Percentiles rank a stretch among this genome's conserved stretches.
These are phyloP conservation scores for Clathrus columnatus DNA, from an alignment of 768 basidiomycete genomes.

Conservation along the genomic window DNA sequence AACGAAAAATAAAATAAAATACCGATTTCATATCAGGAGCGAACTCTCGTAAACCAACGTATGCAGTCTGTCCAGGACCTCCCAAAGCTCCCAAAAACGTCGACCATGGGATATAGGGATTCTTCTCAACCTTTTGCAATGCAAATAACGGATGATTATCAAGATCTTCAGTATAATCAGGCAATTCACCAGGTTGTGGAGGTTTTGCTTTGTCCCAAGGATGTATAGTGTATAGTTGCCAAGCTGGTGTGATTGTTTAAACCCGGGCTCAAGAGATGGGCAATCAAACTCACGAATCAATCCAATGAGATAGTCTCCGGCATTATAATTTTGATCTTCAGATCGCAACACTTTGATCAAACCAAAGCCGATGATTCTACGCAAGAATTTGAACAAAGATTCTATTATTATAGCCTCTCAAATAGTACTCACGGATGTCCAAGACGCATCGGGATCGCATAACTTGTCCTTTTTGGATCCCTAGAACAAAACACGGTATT, in stretches of 20 bases:
- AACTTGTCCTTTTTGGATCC: neutral
- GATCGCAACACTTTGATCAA: neutral
- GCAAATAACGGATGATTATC: neutral
- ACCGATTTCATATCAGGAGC: slow-evolving; percentile 1
- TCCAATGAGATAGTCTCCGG: neutral
- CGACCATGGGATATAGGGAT: neutral
- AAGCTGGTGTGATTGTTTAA: slow-evolving; percentile 2
- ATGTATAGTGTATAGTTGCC: neutral
- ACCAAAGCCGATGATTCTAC: neutral
- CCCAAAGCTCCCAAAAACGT: neutral
- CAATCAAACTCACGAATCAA: neutral
- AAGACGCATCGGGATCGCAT: neutral
- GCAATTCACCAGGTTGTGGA: neutral
- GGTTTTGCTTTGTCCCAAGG: neutral
- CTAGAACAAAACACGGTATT: neutral
- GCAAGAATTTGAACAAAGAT: neutral
- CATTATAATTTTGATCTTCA: neutral
- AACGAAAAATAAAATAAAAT: neutral
- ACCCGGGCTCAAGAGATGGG: neutral
- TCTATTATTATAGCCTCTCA: neutral
- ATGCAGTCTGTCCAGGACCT: neutral
- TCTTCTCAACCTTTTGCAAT: neutral
- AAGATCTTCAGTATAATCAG: neutral
- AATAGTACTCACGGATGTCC: neutral
- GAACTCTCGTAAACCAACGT: neutral